phyloP scores from a whole-genome alignment of 805 yeast genomes.

The Starmerella stellata region DNA sequence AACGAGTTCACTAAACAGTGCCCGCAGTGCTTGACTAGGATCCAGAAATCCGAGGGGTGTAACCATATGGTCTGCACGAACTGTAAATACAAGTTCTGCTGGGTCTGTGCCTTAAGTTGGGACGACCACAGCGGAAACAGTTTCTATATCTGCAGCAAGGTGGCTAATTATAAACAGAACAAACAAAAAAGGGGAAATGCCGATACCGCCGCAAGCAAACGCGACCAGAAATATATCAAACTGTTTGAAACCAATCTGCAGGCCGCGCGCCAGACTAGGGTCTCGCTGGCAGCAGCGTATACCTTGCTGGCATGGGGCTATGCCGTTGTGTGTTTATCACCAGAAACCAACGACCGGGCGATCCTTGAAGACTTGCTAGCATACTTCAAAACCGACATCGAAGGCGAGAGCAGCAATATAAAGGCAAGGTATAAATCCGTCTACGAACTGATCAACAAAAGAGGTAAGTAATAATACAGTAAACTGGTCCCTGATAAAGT shows the following conservation, averaged over 20 bases:
- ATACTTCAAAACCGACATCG: constrained; percentile 46
- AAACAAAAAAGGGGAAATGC: not conserved
- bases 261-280: not conserved
- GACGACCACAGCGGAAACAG: constrained; percentile 36
- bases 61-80: constrained; percentile 83
- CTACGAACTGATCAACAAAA: not conserved
- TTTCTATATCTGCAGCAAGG: constrained; percentile 44
- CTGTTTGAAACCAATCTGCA: not conserved
- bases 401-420: constrained; percentile 23
- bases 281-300: constrained; percentile 36
- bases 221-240: not conserved
- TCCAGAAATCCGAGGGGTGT: constrained; percentile 93
- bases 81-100: constrained; percentile 70
- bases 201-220: not conserved
- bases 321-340: constrained; percentile 55
- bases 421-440: not conserved
- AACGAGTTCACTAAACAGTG: constrained; percentile 68
- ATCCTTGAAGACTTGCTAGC: constrained; percentile 58
- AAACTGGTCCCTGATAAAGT: too few species aligned
- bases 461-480: too few species aligned
- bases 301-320: constrained; percentile 79
- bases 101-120: constrained; percentile 83
- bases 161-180: constrained; percentile 1
- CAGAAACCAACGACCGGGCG: constrained; percentile 31
- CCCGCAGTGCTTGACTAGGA: constrained; percentile 59